These are phyloP conservation scores for Boletus tomentosulus DNA, from an alignment of 768 basidiomycete genomes.

Conservation along the genomic window DNA sequence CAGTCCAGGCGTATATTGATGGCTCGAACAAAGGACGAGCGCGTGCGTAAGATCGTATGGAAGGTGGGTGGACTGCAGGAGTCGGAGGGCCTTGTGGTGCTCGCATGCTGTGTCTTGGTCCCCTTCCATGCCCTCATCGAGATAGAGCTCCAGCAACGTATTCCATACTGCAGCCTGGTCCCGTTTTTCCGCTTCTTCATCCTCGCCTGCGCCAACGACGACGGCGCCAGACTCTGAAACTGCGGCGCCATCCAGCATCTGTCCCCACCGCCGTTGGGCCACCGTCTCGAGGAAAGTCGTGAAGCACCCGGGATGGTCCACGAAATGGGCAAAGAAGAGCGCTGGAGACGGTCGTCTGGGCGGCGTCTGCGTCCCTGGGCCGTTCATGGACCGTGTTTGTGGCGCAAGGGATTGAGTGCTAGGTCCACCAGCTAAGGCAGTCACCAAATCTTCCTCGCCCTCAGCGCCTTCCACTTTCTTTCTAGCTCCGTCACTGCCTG, in stretches of 20 bases:
- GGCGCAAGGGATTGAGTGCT: conserved; percentile 8
- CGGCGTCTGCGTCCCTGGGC: conserved; percentile 25
- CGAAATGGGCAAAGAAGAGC: conserved; percentile 90
- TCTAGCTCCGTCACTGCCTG: conserved; percentile 25
- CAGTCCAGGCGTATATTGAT: conserved; percentile 76
- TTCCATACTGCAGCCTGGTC: conserved; percentile 93
- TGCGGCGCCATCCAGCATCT: conserved; percentile 47
- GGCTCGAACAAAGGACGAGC: conserved; percentile 88
- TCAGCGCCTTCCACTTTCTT: conserved; percentile 18
- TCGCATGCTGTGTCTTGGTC: conserved; percentile 8
- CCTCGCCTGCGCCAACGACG: conserved; percentile 24
- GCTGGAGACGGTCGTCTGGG: conserved; percentile 71
- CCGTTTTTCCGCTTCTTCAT: conserved; percentile 48
- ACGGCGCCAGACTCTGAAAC: conserved; percentile 9
- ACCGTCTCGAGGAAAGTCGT: conserved; percentile 87
- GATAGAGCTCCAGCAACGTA: conserved; percentile 89
- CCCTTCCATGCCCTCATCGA: conserved; percentile 42
- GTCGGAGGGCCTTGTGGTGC: conserved; percentile 61
- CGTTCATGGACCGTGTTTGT: conserved; percentile 5
- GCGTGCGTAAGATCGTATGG: conserved; percentile 92
- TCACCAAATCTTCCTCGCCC: conserved; percentile 16
- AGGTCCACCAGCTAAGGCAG: conserved; percentile 27
- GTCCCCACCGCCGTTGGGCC: conserved; percentile 74
- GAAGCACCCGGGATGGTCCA: conserved; percentile 83
- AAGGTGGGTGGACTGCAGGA: conserved; percentile 56